Evolutionary conservation across 2,329 filamentous ascomycete species (phyloP).

Genomic region (Blastomyces parvus): DNA sequence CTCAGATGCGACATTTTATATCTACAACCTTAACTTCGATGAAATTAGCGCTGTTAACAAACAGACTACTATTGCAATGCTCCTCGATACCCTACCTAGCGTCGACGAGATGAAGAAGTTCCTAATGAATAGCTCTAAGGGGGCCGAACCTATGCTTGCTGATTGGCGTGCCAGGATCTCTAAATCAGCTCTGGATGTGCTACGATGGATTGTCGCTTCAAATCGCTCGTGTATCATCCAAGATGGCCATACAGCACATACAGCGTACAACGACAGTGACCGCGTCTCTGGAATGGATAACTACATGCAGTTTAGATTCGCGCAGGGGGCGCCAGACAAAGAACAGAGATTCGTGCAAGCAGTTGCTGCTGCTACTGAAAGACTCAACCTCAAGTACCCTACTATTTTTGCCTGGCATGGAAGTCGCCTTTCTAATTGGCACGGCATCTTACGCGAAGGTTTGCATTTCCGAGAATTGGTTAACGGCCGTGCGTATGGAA

Average conservation of each 20-base stretch:
- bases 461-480: conserved; percentile 56
- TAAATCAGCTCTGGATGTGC: conserved; percentile 54
- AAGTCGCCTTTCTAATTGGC: conserved; percentile 69
- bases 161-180: conserved; percentile 54
- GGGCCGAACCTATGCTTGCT: conserved; percentile 34
- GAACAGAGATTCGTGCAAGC: conserved; percentile 63
- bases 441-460: conserved; percentile 75
- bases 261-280: conserved; percentile 30
- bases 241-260: conserved; percentile 43
- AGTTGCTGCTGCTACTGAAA: conserved; percentile 37
- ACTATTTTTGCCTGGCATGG: conserved; percentile 86
- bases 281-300: conserved; percentile 53
- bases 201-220: conserved; percentile 84
- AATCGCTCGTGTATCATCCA: conserved; percentile 81
- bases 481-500: conserved; percentile 61
- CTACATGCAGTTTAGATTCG: conserved; percentile 77
- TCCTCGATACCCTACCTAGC: conserved; percentile 34
- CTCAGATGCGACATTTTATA: conserved; percentile 17
- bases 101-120: conserved; percentile 37
- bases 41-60: conserved; percentile 24
- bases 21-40: conserved; percentile 36
- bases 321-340: conserved; percentile 80
- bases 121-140: conserved; percentile 30
- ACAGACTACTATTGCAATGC: conserved; percentile 22
- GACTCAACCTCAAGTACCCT: conserved; percentile 43